Evolutionary conservation across 495 filamentous ascomycete genomes (phyloP), one percentile per base, ranked within the genome.

Genomic region (Neurospora tetrasperma): DNA sequence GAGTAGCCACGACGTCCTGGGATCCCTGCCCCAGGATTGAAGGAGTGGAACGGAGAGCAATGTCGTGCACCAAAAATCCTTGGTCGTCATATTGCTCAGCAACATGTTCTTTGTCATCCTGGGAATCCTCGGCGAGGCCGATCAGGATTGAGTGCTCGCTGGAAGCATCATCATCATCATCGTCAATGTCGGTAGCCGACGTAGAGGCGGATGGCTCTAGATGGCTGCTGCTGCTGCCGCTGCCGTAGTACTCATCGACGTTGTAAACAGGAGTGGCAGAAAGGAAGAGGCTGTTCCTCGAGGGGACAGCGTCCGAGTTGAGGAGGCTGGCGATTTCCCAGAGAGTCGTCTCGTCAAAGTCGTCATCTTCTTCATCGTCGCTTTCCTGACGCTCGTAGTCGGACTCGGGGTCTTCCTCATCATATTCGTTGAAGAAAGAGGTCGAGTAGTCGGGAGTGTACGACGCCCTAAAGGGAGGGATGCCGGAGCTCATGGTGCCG

Each of bases 261-360:
- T 71, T 69, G 2, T 79, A 78, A 35, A 43, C 73, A 20, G 78
- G 69, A 5, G 43, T 59, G 27, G 76, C 31, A 10, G 75, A 73
- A 27, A 78, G 82, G 31, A 86, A 73, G 18, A 86, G 75, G 76
- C 82, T 87, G 42, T 84, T 75, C 72, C 81, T 83, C 4, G 84
- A 85, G 4, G 85, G 84, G 27, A 86, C 72, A 12, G 81, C 75
- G 39, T 83, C 82, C 18, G 84, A 77, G 71, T 85, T 82, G 8
- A 88, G 80, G 5, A 88, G 77, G 74, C 80, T 86, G 74, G 86
- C 86, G 79, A 88, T 88, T 75, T 88, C 86, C 86, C 86, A 88
- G 40, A 88, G 80, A 0, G 85, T 88, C 18, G 79, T 82, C 74
- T 88, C 86, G 72, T 88, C 86, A 62, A 88, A 88, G 27, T 80